These are phyloP conservation scores for Hypoxylon trugodes DNA, from an alignment of 495 filamentous ascomycete species.

Conservation along the genomic window DNA sequence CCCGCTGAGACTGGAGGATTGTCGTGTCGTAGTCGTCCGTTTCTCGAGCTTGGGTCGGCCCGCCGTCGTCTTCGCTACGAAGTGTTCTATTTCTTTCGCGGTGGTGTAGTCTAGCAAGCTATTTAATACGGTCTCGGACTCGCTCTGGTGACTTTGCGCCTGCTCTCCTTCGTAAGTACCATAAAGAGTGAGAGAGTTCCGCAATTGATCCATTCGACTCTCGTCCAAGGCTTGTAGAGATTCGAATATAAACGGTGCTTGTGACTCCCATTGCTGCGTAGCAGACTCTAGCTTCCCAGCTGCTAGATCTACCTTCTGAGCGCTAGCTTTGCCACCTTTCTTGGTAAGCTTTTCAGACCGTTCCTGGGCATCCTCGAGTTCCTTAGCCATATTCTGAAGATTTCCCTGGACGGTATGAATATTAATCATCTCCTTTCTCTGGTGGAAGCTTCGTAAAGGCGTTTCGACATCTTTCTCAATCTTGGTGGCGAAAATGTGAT, in stretches of 20 bases:
- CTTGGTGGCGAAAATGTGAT: slow-evolving; percentile 80
- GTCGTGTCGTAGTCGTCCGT: slow-evolving; percentile 49
- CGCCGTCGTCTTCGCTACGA: slow-evolving; percentile 61
- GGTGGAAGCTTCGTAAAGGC: slow-evolving; percentile 76
- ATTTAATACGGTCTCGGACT: slow-evolving; percentile 84
- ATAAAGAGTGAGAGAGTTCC: slow-evolving; percentile 90
- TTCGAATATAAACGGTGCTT: slow-evolving; percentile 95
- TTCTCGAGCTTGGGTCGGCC: slow-evolving; percentile 61
- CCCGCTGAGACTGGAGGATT: slow-evolving; percentile 50
- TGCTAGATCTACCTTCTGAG: slow-evolving; percentile 82
- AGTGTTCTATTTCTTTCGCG: slow-evolving; percentile 87
- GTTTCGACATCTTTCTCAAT: slow-evolving; percentile 92
- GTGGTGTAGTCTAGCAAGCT: slow-evolving; percentile 88
- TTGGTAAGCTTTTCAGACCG: slow-evolving; percentile 85
- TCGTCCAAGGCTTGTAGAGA: slow-evolving; percentile 93
- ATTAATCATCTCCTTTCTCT: slow-evolving; percentile 79
- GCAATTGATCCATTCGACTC: slow-evolving; percentile 85
- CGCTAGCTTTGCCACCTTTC: slow-evolving; percentile 79
- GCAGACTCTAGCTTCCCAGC: slow-evolving; percentile 77
- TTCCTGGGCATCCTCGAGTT: slow-evolving; percentile 84
- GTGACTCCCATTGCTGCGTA: slow-evolving; percentile 88
- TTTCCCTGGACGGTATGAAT: slow-evolving; percentile 86
- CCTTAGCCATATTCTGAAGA: slow-evolving; percentile 79
- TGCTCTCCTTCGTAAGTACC: slow-evolving; percentile 93
- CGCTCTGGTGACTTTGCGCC: slow-evolving; percentile 76